These are phyloP conservation scores for Mycena sp. DNA, from an alignment of 1,284 basidiomycete species.

Conservation along the genomic window DNA sequence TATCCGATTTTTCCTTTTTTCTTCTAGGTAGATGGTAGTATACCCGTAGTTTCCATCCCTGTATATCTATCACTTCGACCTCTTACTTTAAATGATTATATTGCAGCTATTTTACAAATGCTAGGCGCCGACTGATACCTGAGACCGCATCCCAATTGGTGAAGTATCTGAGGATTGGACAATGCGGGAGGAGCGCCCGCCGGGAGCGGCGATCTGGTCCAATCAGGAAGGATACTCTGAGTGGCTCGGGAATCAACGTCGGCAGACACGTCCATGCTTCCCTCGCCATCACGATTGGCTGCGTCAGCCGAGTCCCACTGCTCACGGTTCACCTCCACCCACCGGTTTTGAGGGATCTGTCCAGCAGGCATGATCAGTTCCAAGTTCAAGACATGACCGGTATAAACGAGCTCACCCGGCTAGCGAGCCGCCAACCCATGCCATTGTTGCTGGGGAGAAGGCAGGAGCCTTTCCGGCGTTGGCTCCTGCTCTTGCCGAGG, in stretches of 20 bases:
- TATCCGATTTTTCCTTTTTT: neutral
- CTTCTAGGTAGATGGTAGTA: constrained; percentile 16
- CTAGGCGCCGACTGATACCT: constrained; percentile 25
- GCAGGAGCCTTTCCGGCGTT: constrained; percentile 87
- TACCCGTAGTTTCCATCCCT: constrained; percentile 1
- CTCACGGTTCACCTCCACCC: constrained; percentile 85
- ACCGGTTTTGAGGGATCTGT: constrained; percentile 79
- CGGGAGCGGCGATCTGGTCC: constrained; percentile 75
- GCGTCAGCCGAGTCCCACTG: constrained; percentile 82
- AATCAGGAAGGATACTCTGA: constrained; percentile 74
- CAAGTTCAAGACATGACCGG: constrained; percentile 10
- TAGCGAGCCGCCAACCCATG: constrained; percentile 94
- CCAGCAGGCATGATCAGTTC: constrained; percentile 2
- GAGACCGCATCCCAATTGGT: neutral
- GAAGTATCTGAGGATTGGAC: neutral
- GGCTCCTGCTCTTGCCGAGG: constrained; percentile 55
- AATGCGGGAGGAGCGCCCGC: constrained; percentile 65
- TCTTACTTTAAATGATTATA: too few species aligned
- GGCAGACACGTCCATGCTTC: constrained; percentile 51
- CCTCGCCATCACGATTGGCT: constrained; percentile 52
- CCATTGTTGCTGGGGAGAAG: constrained; percentile 80
- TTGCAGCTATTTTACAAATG: constrained; percentile 6
- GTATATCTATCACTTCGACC: constrained; percentile 14
- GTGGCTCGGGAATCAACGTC: constrained; percentile 43
- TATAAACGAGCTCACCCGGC: constrained; percentile 72